Evolutionary conservation across 805 yeast species (phyloP), one percentile per base, ranked within the genome.

Genomic region (Metschnikowia vanudenii): DNA sequence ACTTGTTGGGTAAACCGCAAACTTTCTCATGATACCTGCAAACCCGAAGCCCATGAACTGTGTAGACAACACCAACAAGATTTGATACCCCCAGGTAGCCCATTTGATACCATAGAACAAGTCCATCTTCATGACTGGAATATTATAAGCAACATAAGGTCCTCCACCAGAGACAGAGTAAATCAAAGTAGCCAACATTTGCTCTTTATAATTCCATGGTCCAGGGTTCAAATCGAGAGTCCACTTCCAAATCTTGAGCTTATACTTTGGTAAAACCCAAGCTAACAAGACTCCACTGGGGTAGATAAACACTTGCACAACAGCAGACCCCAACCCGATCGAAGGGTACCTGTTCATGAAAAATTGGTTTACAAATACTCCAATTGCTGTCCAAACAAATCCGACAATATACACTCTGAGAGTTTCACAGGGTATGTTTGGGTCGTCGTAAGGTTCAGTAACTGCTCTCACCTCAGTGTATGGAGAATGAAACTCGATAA

Each of bases 131-230:
- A 45, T 35, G 14, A 58, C 59, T 11, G 50, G 52, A 20, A 73
- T 57, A 45, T 64, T 58, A 45, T 67, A 54, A 26, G 63, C 59
- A 2, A 59, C 76, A 36, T 49, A 66, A 37, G 59, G 53, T 44
- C 56, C 54, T 31, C 65, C 54, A 30, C 58, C 56, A 37, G 70
- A 66, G 18, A 70, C 68, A 36, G 68, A 60, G 55, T 58, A 68
- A 56, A 67, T 65, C 24, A 73, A 57, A 7, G 88, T 78, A 1
- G 84, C 69, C 47, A 84, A 71, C 82, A 81, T 80, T 60, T 83
- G 88, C 56, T 82, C 88, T 57, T 82, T 82, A 52, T 62, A 69
- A 24, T 72, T 66, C 84, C 86, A 84, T 12, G 84, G 84, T 10
- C 87, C 85, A 3, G 84, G 84, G 59, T 80, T 80, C 44, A 82